phyloP scores from a whole-genome alignment of 140 eudicot species.

The Ambrosia hybrid region DNA sequence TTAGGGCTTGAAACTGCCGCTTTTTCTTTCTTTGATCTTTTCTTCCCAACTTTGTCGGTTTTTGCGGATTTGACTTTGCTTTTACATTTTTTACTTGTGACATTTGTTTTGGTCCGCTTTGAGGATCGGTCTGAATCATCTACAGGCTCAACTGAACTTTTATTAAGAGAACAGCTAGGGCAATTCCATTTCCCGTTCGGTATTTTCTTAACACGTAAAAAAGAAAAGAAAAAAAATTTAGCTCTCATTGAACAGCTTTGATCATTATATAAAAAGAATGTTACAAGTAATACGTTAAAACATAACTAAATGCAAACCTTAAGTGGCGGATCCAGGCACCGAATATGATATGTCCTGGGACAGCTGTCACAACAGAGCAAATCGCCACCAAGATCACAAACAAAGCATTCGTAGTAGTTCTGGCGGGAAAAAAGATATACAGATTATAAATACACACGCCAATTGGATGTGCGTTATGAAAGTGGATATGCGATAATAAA shows the following conservation, averaged over 20 bases:
- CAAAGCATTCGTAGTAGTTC: conserved; percentile 72
- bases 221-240: conserved; percentile 15
- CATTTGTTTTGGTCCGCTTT: conserved; percentile 58
- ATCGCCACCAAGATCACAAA: conserved; percentile 90
- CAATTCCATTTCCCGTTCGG: conserved; percentile 90
- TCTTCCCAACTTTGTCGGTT: conserved; percentile 46
- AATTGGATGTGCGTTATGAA: background rate
- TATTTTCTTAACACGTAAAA: conserved; percentile 45
- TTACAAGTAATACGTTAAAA: conserved; percentile 8
- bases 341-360: conserved; percentile 75
- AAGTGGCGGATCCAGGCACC: conserved; percentile 84
- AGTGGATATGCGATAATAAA: background rate
- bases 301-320: conserved; percentile 43
- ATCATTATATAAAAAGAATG: background rate
- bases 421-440: conserved; percentile 33
- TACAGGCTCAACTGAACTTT: conserved; percentile 22
- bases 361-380: conserved; percentile 86
- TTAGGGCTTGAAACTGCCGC: conserved; percentile 10
- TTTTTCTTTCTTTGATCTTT: conserved; percentile 46
- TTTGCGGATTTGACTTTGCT: conserved; percentile 34
- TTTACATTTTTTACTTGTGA: conserved; percentile 42
- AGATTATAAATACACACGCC: background rate
- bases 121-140: conserved; percentile 34
- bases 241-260: background rate
- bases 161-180: conserved; percentile 50